Evolutionary conservation across 2,329 filamentous ascomycete species (phyloP).

Genomic region (Grosmannia penicillata): DNA sequence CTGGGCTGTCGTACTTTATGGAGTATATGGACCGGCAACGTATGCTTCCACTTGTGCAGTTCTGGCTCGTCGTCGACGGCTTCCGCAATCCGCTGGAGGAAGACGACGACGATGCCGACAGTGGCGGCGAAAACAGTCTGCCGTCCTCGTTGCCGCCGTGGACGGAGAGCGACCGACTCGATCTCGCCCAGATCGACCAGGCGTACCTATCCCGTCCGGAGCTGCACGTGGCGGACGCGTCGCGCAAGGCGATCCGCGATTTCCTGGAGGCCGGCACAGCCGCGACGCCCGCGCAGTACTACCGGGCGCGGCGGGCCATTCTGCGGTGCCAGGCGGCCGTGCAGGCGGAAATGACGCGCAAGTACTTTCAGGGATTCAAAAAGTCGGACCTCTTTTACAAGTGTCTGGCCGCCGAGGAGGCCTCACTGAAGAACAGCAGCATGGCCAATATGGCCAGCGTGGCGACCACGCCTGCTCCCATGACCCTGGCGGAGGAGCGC

Average conservation of each 20-base stretch:
- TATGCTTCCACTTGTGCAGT: conserved; percentile 82
- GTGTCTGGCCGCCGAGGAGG: conserved; percentile 78
- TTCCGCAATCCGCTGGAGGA: conserved; percentile 92
- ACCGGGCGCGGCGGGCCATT: conserved; percentile 66
- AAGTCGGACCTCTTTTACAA: conserved; percentile 93
- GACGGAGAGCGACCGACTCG: conserved; percentile 71
- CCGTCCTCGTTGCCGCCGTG: conserved; percentile 51
- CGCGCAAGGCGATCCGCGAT: conserved; percentile 53
- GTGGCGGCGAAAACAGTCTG: conserved; percentile 50
- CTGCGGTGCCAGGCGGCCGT: conserved; percentile 69
- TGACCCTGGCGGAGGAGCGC: too few species aligned
- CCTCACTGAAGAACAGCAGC: conserved; percentile 22
- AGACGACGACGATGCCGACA: conserved; percentile 55
- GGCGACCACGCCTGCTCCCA: too few species aligned
- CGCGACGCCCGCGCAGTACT: conserved; percentile 70
- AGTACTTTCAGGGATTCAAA: conserved; percentile 74
- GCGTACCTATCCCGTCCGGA: conserved; percentile 74
- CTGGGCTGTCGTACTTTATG: conserved; percentile 96
- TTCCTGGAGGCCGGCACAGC: conserved; percentile 67
- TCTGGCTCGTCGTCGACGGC: conserved; percentile 96
- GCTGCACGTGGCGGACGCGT: conserved; percentile 58
- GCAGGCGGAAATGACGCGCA: conserved; percentile 69
- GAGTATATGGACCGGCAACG: conserved; percentile 94
- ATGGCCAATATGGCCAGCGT: conserved; percentile 7
- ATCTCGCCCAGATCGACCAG: conserved; percentile 83